Percentiles rank a stretch among this genome's conserved stretches.
phyloP scores from a whole-genome alignment of 306 rosid genomes.

The Castanopsis chinensis region DNA sequence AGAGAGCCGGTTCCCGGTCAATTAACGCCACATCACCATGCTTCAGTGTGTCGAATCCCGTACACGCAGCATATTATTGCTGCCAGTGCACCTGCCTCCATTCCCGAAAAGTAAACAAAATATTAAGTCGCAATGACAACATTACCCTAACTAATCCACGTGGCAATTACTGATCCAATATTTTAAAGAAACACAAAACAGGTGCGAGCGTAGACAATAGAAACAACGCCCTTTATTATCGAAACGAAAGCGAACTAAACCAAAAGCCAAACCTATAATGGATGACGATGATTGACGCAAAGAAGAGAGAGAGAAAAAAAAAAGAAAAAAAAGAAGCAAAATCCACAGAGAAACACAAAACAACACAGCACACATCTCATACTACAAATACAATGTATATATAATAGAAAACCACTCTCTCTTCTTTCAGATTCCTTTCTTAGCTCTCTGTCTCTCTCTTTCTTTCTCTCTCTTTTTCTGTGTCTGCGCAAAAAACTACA shows the following conservation, averaged over 20 bases:
- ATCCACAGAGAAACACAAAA: neutral
- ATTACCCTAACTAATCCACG: neutral
- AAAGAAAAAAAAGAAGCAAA: neutral
- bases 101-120: too few species aligned
- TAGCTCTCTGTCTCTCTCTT: conserved; percentile 5
- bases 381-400: neutral
- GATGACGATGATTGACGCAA: conserved; percentile 9
- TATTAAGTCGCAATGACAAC: neutral
- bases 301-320: neutral
- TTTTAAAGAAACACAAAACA: too few species aligned
- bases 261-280: neutral
- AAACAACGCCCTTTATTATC: neutral
- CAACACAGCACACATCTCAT: neutral
- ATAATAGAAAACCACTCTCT: neutral
- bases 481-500: neutral
- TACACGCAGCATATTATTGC: neutral
- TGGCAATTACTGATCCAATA: neutral
- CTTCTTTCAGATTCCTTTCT: conserved; percentile 15
- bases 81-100: neutral
- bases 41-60: neutral
- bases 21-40: neutral
- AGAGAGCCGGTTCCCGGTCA: neutral
- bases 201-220: neutral
- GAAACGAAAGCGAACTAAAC: neutral
- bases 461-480: neutral